Evolutionary conservation across 2,329 filamentous ascomycete genomes (phyloP).

Genomic region (Colletotrichum plurivorum): DNA sequence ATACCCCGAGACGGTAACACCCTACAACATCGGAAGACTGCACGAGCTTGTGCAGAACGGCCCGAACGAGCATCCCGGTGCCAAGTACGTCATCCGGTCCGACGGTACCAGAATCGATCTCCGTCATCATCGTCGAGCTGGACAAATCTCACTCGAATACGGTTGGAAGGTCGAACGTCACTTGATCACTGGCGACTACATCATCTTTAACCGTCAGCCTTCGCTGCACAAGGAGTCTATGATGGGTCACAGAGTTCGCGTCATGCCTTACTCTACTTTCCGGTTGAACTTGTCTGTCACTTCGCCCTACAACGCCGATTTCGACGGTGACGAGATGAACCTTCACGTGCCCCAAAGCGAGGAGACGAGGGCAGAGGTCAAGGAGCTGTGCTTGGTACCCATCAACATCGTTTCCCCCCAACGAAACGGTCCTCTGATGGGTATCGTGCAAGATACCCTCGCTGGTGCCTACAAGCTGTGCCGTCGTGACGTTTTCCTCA

Average conservation of each 20-base stretch:
- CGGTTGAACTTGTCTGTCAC: constrained; percentile 97
- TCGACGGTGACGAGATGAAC: constrained; percentile 99
- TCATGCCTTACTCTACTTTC: constrained; percentile 99
- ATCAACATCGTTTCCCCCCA: constrained; percentile 98
- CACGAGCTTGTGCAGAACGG: constrained; percentile 92
- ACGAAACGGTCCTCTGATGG: constrained; percentile 97
- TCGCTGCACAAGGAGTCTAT: constrained; percentile 99
- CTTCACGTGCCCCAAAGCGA: constrained; percentile 98
- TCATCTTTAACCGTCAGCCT: constrained; percentile 99
- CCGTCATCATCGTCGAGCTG: constrained; percentile 90
- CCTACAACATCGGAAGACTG: constrained; percentile 96
- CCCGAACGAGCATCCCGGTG: constrained; percentile 94
- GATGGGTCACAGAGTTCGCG: constrained; percentile 98
- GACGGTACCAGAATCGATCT: constrained; percentile 96
- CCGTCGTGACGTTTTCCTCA: constrained; percentile 90
- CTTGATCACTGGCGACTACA: constrained; percentile 94
- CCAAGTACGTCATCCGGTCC: constrained; percentile 94
- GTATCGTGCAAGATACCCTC: constrained; percentile 98
- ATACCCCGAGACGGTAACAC: constrained; percentile 97
- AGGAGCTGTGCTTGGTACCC: constrained; percentile 96
- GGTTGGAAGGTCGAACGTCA: constrained; percentile 99
- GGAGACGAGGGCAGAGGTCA: constrained; percentile 95
- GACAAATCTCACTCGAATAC: constrained; percentile 89
- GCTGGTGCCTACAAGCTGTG: constrained; percentile 98
- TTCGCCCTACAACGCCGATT: constrained; percentile 99